Evolutionary conservation across 2,329 filamentous ascomycete genomes (phyloP), one percentile per base, ranked within the genome.

Genomic region (Fusarium sp.): DNA sequence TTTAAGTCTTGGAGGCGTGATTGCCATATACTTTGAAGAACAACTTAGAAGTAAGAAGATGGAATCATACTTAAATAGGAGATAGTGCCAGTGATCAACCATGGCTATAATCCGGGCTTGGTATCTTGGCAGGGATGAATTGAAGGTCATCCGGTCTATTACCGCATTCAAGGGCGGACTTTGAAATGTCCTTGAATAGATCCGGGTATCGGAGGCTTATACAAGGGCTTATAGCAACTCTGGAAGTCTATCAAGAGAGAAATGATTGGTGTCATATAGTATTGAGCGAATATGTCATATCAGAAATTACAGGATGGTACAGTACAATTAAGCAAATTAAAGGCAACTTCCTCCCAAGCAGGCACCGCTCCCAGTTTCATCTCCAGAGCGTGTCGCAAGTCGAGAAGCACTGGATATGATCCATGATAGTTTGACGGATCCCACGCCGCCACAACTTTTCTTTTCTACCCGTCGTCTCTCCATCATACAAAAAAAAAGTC

Each of bases 131-230:
- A 55, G 55, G 54, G 25, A 46, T 41, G 20, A 42, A 20, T 53
- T 23, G 21, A 51, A 37, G 28, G 47, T 30, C 37, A 30, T 21
- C 72, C 72, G 72, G 25, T 37, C 62, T 74, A 74, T 74, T 75
- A 61, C 72, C 70, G 72, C 32, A 27, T 59, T 61, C 50, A 60
- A 53, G 28, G 42, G 54, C 62, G 65, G 69, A 69, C 60, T 63
- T 66, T 69, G 37, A 47, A 66, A 59, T 71, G 68, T 69, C 68
- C 68, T 51, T 43, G 45, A 20, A 43, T 11, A 32, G 32, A 58
- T 53, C 23, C 41, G 45, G 18, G 46, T 9, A 51, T 67, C 42
- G 42, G 46, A 66, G 53, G 23, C 30, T 27, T 13, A 32, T 30
- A 42, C 27, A 46, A 27, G 34, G 34, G 34, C 34, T n/a, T 25